A percentile compares a stretch with the other conserved stretches of the same genome.
These are phyloP conservation scores for Saprolegnia parasitica DNA, from an alignment of 352 stramenopile genomes.

Conservation along the genomic window DNA sequence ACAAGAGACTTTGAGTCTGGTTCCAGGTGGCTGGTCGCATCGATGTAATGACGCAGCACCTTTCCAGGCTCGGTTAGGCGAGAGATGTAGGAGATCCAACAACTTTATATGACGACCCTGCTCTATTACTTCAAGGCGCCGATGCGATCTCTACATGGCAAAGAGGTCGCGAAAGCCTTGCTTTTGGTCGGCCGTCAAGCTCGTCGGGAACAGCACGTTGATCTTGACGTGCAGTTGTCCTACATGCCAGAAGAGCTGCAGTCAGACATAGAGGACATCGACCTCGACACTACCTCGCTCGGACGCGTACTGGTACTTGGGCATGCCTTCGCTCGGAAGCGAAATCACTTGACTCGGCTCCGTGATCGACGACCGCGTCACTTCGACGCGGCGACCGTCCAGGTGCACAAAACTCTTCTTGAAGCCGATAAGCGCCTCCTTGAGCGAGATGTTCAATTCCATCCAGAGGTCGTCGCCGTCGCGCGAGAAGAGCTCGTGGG, in stretches of 20 bases:
- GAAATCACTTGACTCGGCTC: slow-evolving; percentile 88
- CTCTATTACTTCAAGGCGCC: too few species aligned
- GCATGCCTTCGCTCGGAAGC: slow-evolving; percentile 93
- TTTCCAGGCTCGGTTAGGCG: too few species aligned
- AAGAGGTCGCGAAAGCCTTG: slow-evolving; percentile 53
- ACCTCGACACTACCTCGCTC: slow-evolving; percentile 35
- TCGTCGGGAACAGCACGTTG: slow-evolving; percentile 92
- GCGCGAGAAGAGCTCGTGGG: slow-evolving; percentile 85
- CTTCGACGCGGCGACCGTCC: slow-evolving; percentile 87
- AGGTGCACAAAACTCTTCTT: slow-evolving; percentile 88
- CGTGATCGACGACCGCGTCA: slow-evolving; percentile 86
- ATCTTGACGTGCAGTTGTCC: slow-evolving; percentile 94
- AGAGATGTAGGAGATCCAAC: too few species aligned
- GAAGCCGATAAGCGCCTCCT: slow-evolving; percentile 94
- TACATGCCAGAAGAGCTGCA: slow-evolving; percentile 28
- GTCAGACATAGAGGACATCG: background rate
- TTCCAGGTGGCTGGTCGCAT: too few species aligned
- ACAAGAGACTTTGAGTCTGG: too few species aligned
- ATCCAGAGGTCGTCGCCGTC: slow-evolving; percentile 94
- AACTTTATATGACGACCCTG: too few species aligned
- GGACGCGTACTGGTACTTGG: slow-evolving; percentile 84
- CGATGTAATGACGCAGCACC: too few species aligned
- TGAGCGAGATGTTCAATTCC: slow-evolving; percentile 93
- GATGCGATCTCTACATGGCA: too few species aligned
- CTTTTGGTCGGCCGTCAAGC: slow-evolving; percentile 82